Base-by-base conservation (phyloP, 78 protist genomes). In the Bodo saltans region DNA sequence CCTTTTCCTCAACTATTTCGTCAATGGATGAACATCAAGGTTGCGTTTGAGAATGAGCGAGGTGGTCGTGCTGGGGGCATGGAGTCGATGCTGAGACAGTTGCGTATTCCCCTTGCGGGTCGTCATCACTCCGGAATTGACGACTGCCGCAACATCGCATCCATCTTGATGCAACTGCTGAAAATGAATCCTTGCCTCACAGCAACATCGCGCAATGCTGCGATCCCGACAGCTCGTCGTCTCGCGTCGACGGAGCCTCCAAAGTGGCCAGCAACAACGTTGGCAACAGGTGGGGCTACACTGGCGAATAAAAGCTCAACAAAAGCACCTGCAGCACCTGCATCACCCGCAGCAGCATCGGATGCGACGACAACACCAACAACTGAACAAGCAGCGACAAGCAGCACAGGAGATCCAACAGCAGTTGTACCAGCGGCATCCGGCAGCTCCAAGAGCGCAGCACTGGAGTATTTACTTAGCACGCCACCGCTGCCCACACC, bases 111-210 rank as follows among this genome's bases (percentile, higher is more conserved):
- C 3, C 42, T 86, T 12, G 72, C 23, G 41, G 92, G 92, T 0
- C 79, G 90, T 35, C 85, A 68, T 4, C 92, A 89, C 42, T 38
- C 74, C 37, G 92, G 92, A 42, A 86, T 86, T 33, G 92, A 89
- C 78, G 92, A 89, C 68, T 17, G 74, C 42, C 53, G 88, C n/a
- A 89, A 89, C 83, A 89, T 89, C 37, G 74, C 89, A 4, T 3
- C 38, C n/a, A 25, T 68, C 28, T 1, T 33, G 4, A 26, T 30
- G 8, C 34, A 42, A 29, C 67, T 4, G n/a, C 69, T 76, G 33
- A 35, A 29, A 21, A 72, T 21, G 34, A 72, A 72, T 26, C 26
- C 75, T 72, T 23, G 25, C 68, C 68, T 60, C 68, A 60, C 68
- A 27, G 68, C n/a, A n/a, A n/a, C n/a, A n/a, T n/a, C n/a, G n/a